These are phyloP conservation scores for Periconia sp. DNA, from an alignment of 2,329 filamentous ascomycete species.

Conservation along the genomic window DNA sequence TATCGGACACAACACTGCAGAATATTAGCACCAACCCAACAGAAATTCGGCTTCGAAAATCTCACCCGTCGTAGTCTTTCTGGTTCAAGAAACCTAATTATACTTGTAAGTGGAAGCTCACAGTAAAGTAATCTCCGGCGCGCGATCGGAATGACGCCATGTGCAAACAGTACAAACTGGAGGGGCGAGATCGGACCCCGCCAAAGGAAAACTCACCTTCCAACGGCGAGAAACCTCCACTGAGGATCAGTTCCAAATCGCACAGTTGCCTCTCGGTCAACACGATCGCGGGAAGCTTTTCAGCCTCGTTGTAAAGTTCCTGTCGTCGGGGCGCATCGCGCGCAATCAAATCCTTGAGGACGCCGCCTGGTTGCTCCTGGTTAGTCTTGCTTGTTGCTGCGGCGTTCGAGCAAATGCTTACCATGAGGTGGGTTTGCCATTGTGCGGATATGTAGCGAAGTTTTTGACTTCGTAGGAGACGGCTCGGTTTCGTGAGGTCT, in stretches of 20 bases:
- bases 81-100: constrained; percentile 90
- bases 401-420: constrained; percentile 24
- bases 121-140: background rate
- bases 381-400: constrained; percentile 15
- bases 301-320: constrained; percentile 80
- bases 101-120: constrained; percentile 14
- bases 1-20: constrained; percentile 79
- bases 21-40: constrained; percentile 4
- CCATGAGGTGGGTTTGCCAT: constrained; percentile 58
- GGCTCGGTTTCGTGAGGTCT: background rate
- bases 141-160: constrained; percentile 6
- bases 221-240: constrained; percentile 94
- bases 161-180: constrained; percentile 30
- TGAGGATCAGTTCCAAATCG: constrained; percentile 95
- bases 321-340: constrained; percentile 83
- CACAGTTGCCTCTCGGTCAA: constrained; percentile 94
- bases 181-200: constrained; percentile 20
- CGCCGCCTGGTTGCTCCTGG: constrained; percentile 62
- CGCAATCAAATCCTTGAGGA: constrained; percentile 96
- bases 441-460: constrained; percentile 5
- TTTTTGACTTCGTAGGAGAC: background rate
- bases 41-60: background rate
- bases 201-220: constrained; percentile 68
- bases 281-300: constrained; percentile 79
- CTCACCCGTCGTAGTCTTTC: constrained; percentile 92